Conservation (phyloP, 768 basidiomycete species). For the Boletus eberwhitei region DNA sequence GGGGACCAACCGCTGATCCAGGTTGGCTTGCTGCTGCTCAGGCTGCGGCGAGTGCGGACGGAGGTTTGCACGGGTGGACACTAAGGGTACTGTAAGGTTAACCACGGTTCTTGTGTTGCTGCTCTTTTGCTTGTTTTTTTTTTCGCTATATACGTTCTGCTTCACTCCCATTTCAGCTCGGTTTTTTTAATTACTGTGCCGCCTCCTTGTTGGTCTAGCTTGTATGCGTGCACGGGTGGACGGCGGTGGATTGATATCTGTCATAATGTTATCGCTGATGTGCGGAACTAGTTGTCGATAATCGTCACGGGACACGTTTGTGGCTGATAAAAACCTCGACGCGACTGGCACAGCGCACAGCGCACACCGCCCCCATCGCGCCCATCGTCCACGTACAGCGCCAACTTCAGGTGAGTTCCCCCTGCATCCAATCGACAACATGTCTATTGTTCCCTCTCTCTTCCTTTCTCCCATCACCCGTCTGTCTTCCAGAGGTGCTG, state of each 20-base stretch:
- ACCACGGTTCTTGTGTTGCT: slow-evolving; percentile 23
- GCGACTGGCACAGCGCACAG: not conserved
- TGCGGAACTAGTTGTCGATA: slow-evolving; percentile 7
- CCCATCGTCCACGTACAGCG: slow-evolving; percentile 7
- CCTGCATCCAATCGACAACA: slow-evolving; percentile 15
- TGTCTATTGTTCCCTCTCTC: slow-evolving; percentile 4
- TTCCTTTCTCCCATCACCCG: slow-evolving; percentile 18
- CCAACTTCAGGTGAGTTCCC: slow-evolving; percentile 24
- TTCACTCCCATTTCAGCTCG: slow-evolving; percentile 10
- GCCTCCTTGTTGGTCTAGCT: slow-evolving; percentile 6
- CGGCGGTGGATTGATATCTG: slow-evolving; percentile 18
- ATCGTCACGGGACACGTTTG: slow-evolving; percentile 26
- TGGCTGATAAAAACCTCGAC: slow-evolving; percentile 14
- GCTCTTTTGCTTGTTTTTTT: slow-evolving; percentile 27
- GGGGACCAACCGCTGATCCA: slow-evolving; percentile 49
- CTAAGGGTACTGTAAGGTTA: slow-evolving; percentile 65
- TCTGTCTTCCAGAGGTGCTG: slow-evolving; percentile 11
- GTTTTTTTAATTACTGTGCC: slow-evolving; percentile 2
- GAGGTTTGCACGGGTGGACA: slow-evolving; percentile 74
- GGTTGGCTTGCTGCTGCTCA: slow-evolving; percentile 76
- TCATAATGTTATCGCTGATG: slow-evolving; percentile 24
- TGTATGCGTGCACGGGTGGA: not conserved
- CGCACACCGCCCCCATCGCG: slow-evolving; percentile 8
- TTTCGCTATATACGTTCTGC: slow-evolving; percentile 26
- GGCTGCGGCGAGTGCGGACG: slow-evolving; percentile 61